Evolutionary conservation across 1,139 yeast species (phyloP), one percentile per base, ranked within the genome.

Genomic region (Zhuliangozyma blackwelliae): DNA sequence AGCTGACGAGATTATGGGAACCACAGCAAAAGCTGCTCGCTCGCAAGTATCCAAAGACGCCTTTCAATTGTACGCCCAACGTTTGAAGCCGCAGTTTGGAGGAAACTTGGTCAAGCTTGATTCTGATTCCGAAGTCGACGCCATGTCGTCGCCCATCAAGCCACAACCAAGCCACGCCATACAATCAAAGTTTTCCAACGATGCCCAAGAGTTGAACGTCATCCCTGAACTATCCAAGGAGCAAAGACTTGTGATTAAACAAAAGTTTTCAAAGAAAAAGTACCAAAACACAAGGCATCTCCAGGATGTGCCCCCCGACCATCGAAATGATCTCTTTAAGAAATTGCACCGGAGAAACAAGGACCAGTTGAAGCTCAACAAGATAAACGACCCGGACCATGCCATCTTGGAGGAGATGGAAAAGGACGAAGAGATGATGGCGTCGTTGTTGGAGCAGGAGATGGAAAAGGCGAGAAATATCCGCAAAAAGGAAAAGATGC

Each of bases 381-480:
- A 49, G 34, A 39, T 49, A 25, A 43, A 50, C 20, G 56, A 61
- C 36, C 68, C 70, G 4, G 61, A 62, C 27, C 49, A 56, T 25
- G 64, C 59, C 22, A 46, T 58, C 8, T 44, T 58, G 29, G 60
- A 61, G 35, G 72, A 66, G 39, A 52, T 66, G 32, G 68, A 67
- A 38, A 58, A 65, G 45, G 71, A 66, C 36, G 72, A 66, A 34
- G 72, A 66, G 36, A 57, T 62, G 19, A 65, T 66, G 71, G 72
- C 70, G 3, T 57, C 65, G n/a, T 61, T 82, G 32, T 63, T 82
- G 45, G 88, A 82, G 46, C 69, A 76, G 40, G 90, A 83, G 51
- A 69, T 78, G 48, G 74, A 73, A 44, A 64, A 81, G 44, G 75
- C 65, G 25, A 60, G 77, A 49, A 67, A 63, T 35, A 66, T 75